Conservation (phyloP, 2,329 filamentous ascomycete species). For the Sporothrix curviconia region DNA sequence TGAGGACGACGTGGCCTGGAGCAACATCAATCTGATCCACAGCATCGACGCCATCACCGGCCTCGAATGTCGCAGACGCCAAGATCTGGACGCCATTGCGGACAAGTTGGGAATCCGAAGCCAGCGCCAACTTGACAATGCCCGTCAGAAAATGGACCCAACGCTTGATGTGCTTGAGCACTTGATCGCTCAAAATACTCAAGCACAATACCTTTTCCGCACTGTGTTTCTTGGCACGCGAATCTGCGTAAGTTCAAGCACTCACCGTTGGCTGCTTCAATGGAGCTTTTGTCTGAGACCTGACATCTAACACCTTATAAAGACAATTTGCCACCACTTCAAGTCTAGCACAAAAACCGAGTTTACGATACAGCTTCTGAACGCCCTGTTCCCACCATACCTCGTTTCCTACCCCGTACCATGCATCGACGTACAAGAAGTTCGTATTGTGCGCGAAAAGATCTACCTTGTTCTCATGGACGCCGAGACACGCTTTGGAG, state of each 20-base stretch:
- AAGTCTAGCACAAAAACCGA: background rate
- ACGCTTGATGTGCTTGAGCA: conserved; percentile 8
- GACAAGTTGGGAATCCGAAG: conserved; percentile 8
- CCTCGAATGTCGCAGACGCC: conserved; percentile 16
- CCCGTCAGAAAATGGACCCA: conserved; percentile 10
- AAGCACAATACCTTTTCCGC: conserved; percentile 16
- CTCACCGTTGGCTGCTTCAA: too few relatives aligned
- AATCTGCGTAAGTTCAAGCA: conserved; percentile 18
- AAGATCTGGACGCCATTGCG: conserved; percentile 14
- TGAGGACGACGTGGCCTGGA: conserved; percentile 15
- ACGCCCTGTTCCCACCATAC: conserved; percentile 21
- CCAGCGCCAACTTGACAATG: conserved; percentile 7
- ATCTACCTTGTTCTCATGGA: conserved; percentile 15
- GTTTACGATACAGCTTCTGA: conserved; percentile 19
- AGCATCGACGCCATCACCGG: conserved; percentile 16
- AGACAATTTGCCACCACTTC: conserved; percentile 19
- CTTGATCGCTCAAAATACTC: conserved; percentile 11
- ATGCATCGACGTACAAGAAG: conserved; percentile 6
- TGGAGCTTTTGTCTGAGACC: too few relatives aligned
- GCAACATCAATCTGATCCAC: conserved; percentile 6
- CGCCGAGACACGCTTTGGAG: background rate
- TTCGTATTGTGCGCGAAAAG: conserved; percentile 12
- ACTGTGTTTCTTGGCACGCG: conserved; percentile 17
- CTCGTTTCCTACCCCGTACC: conserved; percentile 17
- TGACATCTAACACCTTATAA: too few relatives aligned